Evolutionary conservation across 768 basidiomycete species (phyloP), one percentile per base, ranked within the genome.

Genomic region (Tylopilus felleus): DNA sequence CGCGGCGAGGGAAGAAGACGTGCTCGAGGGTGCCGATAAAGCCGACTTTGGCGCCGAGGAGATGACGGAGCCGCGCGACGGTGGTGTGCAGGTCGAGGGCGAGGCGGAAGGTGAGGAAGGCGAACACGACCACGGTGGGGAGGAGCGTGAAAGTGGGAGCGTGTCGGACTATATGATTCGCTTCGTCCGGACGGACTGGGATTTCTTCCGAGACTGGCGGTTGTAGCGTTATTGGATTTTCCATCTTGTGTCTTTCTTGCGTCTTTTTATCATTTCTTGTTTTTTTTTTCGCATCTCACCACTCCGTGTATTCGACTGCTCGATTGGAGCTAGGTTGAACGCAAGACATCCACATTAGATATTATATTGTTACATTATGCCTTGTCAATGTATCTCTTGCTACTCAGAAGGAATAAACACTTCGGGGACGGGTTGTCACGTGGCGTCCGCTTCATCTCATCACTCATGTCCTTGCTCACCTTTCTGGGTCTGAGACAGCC

Each of bases 111-210:
- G 58, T 2, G 71, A 71, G 5, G 72, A 64, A 29, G 71, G 67
- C 47, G 76, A 75, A 13, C 77, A 77, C 6, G 62, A 59, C 0
- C 59, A 54, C 21, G 60, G 35, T 5, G 77, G 75, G 4, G 79
- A 74, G 14, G 78, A 77, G 0, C 74, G 72, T 9, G 84, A 88
- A 35, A 86, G 87, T 2, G 91, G 90, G 16, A 85, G 83, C 9
- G 76, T 87, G 17, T 84, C 86, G 38, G 92, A 94, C 52, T 94
- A 91, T 64, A 94, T 97, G 92, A 74, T 97, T 28, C 65, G 74
- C 16, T 78, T 83, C 60, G 84, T 87, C 23, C 74, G 77, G 48
- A 65, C 63, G 39, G 86, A 92, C 59, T 79, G 77, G 65, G 84
- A 85, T 35, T 85, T 79, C 68, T 93, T 93, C 72, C 75, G 72